Evolutionary conservation across 2,329 filamentous ascomycete genomes (phyloP).

Genomic region (Teratosphaeriaceae sp.): DNA sequence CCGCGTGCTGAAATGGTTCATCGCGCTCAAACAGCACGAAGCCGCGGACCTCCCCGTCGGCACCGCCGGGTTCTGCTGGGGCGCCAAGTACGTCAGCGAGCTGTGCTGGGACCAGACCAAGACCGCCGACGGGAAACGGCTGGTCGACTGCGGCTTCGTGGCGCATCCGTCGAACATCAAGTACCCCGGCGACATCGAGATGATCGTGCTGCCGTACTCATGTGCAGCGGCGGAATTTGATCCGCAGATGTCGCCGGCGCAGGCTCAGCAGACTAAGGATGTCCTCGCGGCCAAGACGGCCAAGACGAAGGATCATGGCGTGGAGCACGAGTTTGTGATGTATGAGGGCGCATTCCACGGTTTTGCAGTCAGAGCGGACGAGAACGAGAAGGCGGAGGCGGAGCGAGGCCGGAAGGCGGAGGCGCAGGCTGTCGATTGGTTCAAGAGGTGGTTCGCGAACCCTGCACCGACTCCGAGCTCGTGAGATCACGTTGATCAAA

Average conservation of each 20-base stretch:
- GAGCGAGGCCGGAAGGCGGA: slow-evolving; percentile 33
- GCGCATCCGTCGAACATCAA: slow-evolving; percentile 31
- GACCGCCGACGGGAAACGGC: slow-evolving; percentile 21
- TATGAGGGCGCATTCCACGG: slow-evolving; percentile 33
- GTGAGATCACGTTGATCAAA: not conserved
- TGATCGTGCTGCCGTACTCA: slow-evolving; percentile 28
- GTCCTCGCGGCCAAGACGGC: slow-evolving; percentile 29
- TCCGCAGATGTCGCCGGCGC: slow-evolving; percentile 22
- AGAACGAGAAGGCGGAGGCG: slow-evolving; percentile 15
- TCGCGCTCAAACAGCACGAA: slow-evolving; percentile 23
- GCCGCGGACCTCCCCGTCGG: slow-evolving; percentile 26
- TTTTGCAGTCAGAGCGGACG: slow-evolving; percentile 24
- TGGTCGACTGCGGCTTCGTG: slow-evolving; percentile 30
- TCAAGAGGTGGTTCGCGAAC: slow-evolving; percentile 27
- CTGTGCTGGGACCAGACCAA: slow-evolving; percentile 27
- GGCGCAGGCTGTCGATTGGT: slow-evolving; percentile 33
- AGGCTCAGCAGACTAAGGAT: slow-evolving; percentile 28
- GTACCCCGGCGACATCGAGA: slow-evolving; percentile 30
- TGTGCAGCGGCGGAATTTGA: slow-evolving; percentile 27
- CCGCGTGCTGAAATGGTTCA: slow-evolving; percentile 23
- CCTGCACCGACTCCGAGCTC: slow-evolving; percentile 11
- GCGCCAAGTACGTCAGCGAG: slow-evolving; percentile 28
- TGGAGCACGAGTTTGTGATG: slow-evolving; percentile 33
- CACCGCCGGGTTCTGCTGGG: slow-evolving; percentile 29
- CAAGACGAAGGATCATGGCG: slow-evolving; percentile 25